Percentiles rank a stretch among this genome's conserved stretches.
phyloP scores from a whole-genome alignment of 129 eudicot species.

The Deinandra increscens region DNA sequence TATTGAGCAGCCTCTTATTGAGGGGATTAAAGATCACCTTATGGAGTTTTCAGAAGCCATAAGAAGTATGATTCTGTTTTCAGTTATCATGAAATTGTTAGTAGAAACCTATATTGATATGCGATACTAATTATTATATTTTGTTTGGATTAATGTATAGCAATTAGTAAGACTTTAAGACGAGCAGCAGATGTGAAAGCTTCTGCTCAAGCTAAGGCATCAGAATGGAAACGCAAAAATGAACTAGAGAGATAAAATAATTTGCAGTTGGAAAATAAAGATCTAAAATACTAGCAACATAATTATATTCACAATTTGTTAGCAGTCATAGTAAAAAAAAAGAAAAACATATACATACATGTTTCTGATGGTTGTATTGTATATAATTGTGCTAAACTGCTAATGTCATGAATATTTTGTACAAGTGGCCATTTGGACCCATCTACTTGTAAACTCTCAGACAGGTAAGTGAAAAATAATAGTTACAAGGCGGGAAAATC shows the following conservation, averaged over 20 bases:
- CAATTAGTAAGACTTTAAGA: constrained; percentile 84
- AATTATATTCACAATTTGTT: neutral
- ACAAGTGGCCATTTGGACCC: neutral
- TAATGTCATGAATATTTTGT: neutral
- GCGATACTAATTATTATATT: constrained; percentile 11
- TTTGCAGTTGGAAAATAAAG: constrained; percentile 71
- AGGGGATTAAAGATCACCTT: constrained; percentile 83
- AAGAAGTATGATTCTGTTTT: constrained; percentile 76
- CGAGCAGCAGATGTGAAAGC: constrained; percentile 93
- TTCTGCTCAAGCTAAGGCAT: constrained; percentile 90
- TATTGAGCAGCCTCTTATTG: constrained; percentile 59
- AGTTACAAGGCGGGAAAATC: neutral
- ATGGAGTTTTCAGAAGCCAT: constrained; percentile 92
- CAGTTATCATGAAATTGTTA: neutral
- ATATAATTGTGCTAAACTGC: neutral
- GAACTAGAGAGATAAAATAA: constrained; percentile 73
- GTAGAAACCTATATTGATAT: neutral
- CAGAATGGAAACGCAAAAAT: constrained; percentile 97
- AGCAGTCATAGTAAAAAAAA: neutral
- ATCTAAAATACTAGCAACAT: constrained; percentile 29
- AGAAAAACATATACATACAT: neutral
- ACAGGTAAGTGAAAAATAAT: neutral
- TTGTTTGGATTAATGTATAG: constrained; percentile 35
- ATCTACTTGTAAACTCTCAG: neutral
- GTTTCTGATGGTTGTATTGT: neutral